Base-by-base conservation (phyloP, 2,329 filamentous ascomycete species). In the Botryotinia calthae region DNA sequence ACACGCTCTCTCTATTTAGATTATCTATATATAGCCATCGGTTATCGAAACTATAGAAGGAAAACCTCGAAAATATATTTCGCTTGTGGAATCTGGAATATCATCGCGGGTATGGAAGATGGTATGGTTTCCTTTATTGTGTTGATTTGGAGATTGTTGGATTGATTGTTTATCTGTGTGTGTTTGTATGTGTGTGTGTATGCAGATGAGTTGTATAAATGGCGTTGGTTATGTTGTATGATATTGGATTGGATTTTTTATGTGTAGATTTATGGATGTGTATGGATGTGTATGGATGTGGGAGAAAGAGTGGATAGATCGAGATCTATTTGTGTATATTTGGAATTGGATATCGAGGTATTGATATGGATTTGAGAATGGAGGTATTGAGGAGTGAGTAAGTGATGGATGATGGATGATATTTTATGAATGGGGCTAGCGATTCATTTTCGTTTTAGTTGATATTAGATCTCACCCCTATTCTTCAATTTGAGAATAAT, bases 91-190 rank as follows among this genome's bases (percentile, higher is more conserved):
- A 51, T 25, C 12, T 25, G 25, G 10, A 25, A 51, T 51, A 51
- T 20, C 12, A 51, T 10, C 4, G 14, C 4, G 22, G 46, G 14
- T 9, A 42, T 9, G 9, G 40, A 10, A 51, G 10, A 51, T 51
- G 0, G 22, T 4, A 6, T 25, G 9, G 0, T 25, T 12, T 25
- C 4, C 10, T 12, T 25, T 12, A 9, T 48, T 12, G 4, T 25
- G 3, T 46, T 22, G 44, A 46, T 48, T 25, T 9, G 46, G 1
- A 48, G 0, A 25, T 7, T 51, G 16, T 51, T 5, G 48, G 25
- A 2, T 54, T 16, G 12, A 28, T n/a, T 4, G 16, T 54, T 2
- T 16, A 16, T 54, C 12, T 14, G 1, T 54, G 0, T 54, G 25
- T 54, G 34, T 6, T 4, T 54, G 25, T 14, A 3, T 54, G 0